Evolutionary conservation across 306 rosid species (phyloP).

Genomic region (Quercus bicolor): DNA sequence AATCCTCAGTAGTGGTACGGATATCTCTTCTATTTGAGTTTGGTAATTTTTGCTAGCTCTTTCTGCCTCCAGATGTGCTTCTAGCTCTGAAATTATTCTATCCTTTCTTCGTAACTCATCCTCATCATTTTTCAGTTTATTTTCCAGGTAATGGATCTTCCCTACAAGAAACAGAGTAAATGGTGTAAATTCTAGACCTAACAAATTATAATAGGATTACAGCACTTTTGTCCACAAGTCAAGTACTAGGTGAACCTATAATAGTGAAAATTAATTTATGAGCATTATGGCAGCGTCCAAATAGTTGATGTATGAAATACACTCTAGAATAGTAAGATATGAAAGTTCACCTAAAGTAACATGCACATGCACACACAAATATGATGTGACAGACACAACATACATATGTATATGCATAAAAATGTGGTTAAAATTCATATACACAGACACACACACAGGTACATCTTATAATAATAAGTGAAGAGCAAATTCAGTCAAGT

Average conservation of each 20-base stretch:
- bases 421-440: no score
- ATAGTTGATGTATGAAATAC: neutral
- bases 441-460: neutral
- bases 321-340: neutral
- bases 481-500: neutral
- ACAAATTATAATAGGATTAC: neutral
- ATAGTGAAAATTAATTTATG: neutral
- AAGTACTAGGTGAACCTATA: neutral
- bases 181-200: neutral
- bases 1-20: constrained; percentile 27
- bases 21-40: constrained; percentile 64
- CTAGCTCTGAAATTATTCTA: constrained; percentile 62
- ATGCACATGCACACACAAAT: neutral
- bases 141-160: constrained; percentile 52
- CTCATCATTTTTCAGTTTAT: constrained; percentile 41
- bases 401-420: neutral
- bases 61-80: constrained; percentile 50
- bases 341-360: neutral
- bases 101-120: constrained; percentile 55
- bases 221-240: neutral
- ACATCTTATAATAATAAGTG: neutral
- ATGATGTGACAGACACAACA: neutral
- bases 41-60: constrained; percentile 38
- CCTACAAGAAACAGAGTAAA: constrained; percentile 39
- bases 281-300: neutral